phyloP scores from a whole-genome alignment of 257 asterid species.

The Henckelia pumila region DNA sequence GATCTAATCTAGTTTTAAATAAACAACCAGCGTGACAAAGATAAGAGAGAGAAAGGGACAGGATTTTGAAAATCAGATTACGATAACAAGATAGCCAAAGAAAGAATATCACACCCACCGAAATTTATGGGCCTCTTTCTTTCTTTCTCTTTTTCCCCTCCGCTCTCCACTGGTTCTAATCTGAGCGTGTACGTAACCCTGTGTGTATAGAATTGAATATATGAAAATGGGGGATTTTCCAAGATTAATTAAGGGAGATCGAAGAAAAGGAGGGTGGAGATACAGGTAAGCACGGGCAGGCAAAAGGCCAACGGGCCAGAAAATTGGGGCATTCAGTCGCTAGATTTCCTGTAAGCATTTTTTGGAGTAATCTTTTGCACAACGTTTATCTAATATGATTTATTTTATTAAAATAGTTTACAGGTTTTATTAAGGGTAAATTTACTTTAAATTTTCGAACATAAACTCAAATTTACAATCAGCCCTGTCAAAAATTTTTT shows the following conservation, averaged over 20 bases:
- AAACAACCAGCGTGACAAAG: conserved; percentile 12
- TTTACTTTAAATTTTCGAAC: too few relatives aligned
- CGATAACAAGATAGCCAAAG: conserved; percentile 21
- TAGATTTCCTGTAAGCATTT: too few relatives aligned
- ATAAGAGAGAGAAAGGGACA: conserved; percentile 16
- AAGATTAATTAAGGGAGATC: conserved; percentile 28
- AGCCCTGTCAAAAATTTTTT: too few relatives aligned
- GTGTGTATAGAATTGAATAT: conserved; percentile 34
- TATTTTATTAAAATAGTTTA: too few relatives aligned
- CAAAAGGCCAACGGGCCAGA: too few relatives aligned
- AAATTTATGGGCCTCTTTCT: conserved; percentile 40
- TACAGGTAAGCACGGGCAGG: conserved; percentile 55
- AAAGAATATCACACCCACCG: conserved; percentile 41
- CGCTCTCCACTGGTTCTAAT: conserved; percentile 36
- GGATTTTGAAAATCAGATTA: conserved; percentile 17
- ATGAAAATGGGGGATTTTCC: conserved; percentile 13
- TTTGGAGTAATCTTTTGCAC: too few relatives aligned
- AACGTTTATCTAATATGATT: too few relatives aligned
- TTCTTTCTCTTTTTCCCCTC: conserved; percentile 23
- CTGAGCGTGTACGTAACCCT: conserved; percentile 40
- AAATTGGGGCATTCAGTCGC: too few relatives aligned
- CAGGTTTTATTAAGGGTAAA: too few relatives aligned
- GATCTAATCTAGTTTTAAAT: conserved; percentile 28
- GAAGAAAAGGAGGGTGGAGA: conserved; percentile 38
- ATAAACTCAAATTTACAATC: too few relatives aligned